Evolutionary conservation across 208 protist species (phyloP).

Genomic region (Vickermania ingenoplastis): DNA sequence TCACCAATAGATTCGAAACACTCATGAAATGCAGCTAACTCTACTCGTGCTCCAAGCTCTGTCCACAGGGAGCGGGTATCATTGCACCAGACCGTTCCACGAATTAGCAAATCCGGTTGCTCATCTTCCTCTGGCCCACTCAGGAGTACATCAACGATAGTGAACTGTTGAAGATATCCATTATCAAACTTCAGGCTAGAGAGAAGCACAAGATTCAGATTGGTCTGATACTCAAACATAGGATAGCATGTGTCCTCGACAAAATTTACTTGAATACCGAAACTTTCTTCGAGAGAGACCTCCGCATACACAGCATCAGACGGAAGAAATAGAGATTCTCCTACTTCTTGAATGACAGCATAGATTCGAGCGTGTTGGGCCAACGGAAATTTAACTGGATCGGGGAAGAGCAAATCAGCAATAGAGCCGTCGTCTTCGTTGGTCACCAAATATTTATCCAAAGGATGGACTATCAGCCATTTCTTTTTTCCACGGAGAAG

Average conservation of each 20-base stretch:
- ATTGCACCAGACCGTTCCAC: not conserved
- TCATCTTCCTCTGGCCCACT: slow-evolving; percentile 1
- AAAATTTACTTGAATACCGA: slow-evolving; percentile 6
- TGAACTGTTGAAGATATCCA: slow-evolving; percentile 10
- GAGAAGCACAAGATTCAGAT: not conserved
- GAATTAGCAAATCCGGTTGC: slow-evolving; percentile 10
- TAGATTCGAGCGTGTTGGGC: slow-evolving; percentile 16
- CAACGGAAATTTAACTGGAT: slow-evolving; percentile 4
- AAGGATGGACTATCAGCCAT: slow-evolving; percentile 22
- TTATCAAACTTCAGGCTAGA: slow-evolving; percentile 4
- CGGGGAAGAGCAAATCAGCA: slow-evolving; percentile 9
- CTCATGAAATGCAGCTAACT: slow-evolving; percentile 22
- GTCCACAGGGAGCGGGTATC: slow-evolving; percentile 8
- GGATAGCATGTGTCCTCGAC: slow-evolving; percentile 7
- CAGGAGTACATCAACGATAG: slow-evolving; percentile 21
- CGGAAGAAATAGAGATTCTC: slow-evolving; percentile 27
- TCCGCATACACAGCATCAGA: slow-evolving; percentile 19
- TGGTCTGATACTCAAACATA: not conserved
- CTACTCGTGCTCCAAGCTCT: slow-evolving; percentile 21
- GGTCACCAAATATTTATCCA: slow-evolving; percentile 22
- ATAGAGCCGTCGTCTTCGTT: slow-evolving; percentile 9
- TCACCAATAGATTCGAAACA: slow-evolving; percentile 18
- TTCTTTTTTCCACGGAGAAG: slow-evolving; percentile 25
- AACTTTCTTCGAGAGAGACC: slow-evolving; percentile 8
- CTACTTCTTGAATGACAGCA: slow-evolving; percentile 14